Evolutionary conservation across 2,329 filamentous ascomycete species (phyloP).

Genomic region (Sporothrix sp.): DNA sequence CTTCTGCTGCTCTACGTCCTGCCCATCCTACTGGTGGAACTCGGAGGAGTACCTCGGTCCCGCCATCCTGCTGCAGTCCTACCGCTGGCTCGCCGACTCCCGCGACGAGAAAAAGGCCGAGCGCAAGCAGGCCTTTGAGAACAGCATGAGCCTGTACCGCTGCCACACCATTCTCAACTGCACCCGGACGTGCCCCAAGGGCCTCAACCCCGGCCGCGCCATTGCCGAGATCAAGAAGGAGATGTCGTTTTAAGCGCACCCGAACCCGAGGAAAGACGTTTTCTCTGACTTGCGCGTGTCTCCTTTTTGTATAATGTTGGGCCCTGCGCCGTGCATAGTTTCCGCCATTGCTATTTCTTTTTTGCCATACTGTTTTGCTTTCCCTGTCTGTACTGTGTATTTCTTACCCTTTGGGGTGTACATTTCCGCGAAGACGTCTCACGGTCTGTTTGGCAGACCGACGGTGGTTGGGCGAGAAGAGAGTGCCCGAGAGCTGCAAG

Average conservation of each 20-base stretch:
- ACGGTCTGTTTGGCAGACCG: neutral
- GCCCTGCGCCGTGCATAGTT: neutral
- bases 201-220: constrained; percentile 86
- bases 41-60: constrained; percentile 96
- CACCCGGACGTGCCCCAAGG: constrained; percentile 96
- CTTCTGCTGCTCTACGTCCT: constrained; percentile 97
- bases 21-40: constrained; percentile 99
- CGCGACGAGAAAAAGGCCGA: constrained; percentile 82
- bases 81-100: constrained; percentile 93
- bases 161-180: constrained; percentile 99
- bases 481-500: no score
- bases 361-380: neutral
- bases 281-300: no score
- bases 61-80: constrained; percentile 92
- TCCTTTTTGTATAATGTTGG: neutral
- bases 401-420: neutral
- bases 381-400: constrained; percentile 1
- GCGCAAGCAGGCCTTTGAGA: constrained; percentile 86
- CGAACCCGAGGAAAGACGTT: no score
- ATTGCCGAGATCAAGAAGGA: constrained; percentile 99
- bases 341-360: neutral
- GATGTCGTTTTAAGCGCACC: constrained; percentile 53
- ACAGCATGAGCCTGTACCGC: constrained; percentile 97
- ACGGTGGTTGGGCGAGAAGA: no score
- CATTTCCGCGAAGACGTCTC: neutral